These are phyloP conservation scores for Umbelopsis sp. DNA, from an alignment of 192 early-diverging fungal genomes.

Conservation along the genomic window DNA sequence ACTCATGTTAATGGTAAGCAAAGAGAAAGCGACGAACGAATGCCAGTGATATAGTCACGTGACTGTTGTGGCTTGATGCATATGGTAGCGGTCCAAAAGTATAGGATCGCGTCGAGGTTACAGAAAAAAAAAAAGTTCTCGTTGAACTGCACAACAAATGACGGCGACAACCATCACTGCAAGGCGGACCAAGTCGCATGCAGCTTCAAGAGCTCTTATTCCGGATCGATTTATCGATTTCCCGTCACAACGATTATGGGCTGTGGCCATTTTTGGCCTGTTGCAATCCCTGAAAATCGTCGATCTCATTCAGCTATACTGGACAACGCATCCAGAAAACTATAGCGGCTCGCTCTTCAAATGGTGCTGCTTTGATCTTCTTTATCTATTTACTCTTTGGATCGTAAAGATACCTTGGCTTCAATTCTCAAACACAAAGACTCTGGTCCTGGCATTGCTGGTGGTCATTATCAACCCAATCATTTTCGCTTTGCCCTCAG, in stretches of 20 bases:
- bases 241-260: constrained; percentile 44
- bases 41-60: no score
- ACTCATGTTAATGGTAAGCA: no score
- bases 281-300: constrained; percentile 43
- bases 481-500: constrained; percentile 30
- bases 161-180: constrained; percentile 9
- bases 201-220: constrained; percentile 30
- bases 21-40: no score
- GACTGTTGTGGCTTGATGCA: no score
- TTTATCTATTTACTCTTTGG: constrained; percentile 39
- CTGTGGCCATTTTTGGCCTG: constrained; percentile 38
- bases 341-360: constrained; percentile 39
- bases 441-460: constrained; percentile 15
- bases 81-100: neutral
- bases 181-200: constrained; percentile 7
- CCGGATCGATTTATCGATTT: constrained; percentile 26
- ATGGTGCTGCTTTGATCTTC: constrained; percentile 43
- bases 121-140: neutral
- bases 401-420: constrained; percentile 52
- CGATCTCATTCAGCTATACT: constrained; percentile 32
- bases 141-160: constrained; percentile 9
- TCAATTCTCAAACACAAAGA: constrained; percentile 41
- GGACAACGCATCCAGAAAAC: constrained; percentile 37
- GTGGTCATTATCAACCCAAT: constrained; percentile 6
- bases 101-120: neutral